Conservation (phyloP, 192 early-diverging fungal species). For the Entophlyctis luteolus region DNA sequence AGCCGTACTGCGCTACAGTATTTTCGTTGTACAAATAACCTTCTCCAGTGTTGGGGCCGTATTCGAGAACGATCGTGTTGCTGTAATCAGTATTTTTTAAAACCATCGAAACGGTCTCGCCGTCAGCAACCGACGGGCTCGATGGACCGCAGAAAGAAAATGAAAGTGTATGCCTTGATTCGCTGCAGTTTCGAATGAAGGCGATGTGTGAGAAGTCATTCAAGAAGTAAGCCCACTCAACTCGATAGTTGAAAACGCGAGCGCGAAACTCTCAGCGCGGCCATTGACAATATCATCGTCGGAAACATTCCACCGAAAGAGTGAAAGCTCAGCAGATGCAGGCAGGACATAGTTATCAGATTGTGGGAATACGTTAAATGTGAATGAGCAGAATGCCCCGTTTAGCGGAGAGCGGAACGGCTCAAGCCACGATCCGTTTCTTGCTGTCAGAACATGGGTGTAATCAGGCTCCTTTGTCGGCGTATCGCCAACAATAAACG, state of each 20-base stretch:
- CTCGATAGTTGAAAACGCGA: background rate
- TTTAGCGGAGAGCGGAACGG: background rate
- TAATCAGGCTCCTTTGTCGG: background rate
- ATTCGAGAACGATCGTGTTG: background rate
- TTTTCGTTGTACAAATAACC: background rate
- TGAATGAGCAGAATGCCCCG: background rate
- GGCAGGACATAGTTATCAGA: background rate
- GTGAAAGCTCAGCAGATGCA: background rate
- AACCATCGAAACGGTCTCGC: background rate
- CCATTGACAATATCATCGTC: conserved; percentile 7
- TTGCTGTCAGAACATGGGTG: background rate
- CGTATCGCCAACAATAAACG: background rate
- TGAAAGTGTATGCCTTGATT: background rate
- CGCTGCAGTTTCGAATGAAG: background rate
- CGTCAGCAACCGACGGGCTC: background rate
- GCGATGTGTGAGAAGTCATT: background rate
- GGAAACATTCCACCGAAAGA: background rate
- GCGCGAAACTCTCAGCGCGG: background rate
- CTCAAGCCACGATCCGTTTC: conserved; percentile 2
- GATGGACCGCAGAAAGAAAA: background rate
- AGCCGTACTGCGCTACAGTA: background rate
- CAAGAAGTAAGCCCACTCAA: background rate
- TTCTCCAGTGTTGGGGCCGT: background rate
- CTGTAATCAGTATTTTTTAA: background rate
- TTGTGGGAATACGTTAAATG: background rate